These are phyloP conservation scores for Plasmodium fragile DNA, from an alignment of 169 alveolate species.

Conservation along the genomic window DNA sequence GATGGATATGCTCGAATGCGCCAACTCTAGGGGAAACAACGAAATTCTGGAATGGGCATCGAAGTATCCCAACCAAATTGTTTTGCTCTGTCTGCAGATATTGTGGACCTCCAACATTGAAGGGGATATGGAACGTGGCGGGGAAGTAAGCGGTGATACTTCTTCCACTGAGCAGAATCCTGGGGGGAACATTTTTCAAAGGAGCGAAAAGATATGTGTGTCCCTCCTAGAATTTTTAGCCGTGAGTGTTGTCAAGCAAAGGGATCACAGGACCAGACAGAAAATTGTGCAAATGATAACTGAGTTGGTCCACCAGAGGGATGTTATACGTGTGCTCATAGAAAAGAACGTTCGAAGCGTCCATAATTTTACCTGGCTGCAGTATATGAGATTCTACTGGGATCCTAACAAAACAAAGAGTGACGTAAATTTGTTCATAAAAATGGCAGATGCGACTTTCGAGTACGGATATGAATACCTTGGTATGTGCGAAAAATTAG, in stretches of 20 bases:
- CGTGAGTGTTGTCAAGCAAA: conserved; percentile 91
- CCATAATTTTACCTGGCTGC: conserved; percentile 95
- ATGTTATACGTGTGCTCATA: conserved; percentile 91
- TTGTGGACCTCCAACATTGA: conserved; percentile 92
- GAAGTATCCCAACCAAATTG: conserved; percentile 90
- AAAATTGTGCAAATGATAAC: conserved; percentile 95
- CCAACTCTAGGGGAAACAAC: conserved; percentile 29
- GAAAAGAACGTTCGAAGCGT: conserved; percentile 62
- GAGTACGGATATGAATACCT: conserved; percentile 98
- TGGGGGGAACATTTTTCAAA: conserved; percentile 62
- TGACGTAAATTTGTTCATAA: conserved; percentile 82
- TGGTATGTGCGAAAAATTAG: conserved; percentile 97
- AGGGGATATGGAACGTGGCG: conserved; percentile 63
- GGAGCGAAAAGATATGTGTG: conserved; percentile 83
- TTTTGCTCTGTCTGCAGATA: conserved; percentile 88
- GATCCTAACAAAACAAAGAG: conserved; percentile 81
- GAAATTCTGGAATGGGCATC: conserved; percentile 81
- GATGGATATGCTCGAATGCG: conserved; percentile 68
- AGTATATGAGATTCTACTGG: conserved; percentile 97
- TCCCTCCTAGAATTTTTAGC: conserved; percentile 90
- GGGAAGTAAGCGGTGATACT: conserved; percentile 6
- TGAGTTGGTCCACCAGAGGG: conserved; percentile 97
- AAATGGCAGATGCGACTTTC: conserved; percentile 95
- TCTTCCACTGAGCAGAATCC: conserved; percentile 26
- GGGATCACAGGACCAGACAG: conserved; percentile 90